These are phyloP conservation scores for Coemansia sp. DNA, from an alignment of 192 early-diverging fungal genomes.

Conservation along the genomic window DNA sequence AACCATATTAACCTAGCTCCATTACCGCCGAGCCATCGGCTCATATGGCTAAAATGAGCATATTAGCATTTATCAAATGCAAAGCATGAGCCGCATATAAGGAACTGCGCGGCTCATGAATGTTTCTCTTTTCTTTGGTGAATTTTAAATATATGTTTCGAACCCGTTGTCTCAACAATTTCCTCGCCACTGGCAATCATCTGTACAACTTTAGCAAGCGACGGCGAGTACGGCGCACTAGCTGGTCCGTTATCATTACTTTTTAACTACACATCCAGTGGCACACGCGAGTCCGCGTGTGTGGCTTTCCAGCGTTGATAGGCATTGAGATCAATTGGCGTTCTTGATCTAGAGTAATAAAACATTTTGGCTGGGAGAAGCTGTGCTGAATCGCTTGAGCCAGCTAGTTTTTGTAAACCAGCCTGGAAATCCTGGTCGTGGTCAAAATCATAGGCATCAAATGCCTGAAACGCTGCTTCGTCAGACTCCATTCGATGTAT, in stretches of 20 bases:
- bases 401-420: constrained; percentile 26
- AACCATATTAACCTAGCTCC: too few species aligned
- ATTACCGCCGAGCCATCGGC: too few species aligned
- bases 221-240: constrained; percentile 17
- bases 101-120: too few species aligned
- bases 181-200: constrained; percentile 23
- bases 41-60: too few species aligned
- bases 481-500: neutral
- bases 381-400: constrained; percentile 1
- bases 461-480: constrained; percentile 7
- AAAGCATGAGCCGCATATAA: too few species aligned
- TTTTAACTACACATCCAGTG: neutral
- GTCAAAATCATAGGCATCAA: constrained; percentile 45
- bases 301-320: constrained; percentile 32
- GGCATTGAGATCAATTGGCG: constrained; percentile 13
- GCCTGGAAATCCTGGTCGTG: constrained; percentile 31
- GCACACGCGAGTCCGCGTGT: neutral
- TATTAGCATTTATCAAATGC: too few species aligned
- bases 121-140: too few species aligned
- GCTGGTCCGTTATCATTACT: neutral
- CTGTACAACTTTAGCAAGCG: constrained; percentile 40
- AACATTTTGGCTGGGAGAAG: constrained; percentile 28
- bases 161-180: too few species aligned
- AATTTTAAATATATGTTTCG: too few species aligned
- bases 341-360: constrained; percentile 26